Conservation (phyloP, 306 rosid genomes). For the Begonia masoniana region DNA sequence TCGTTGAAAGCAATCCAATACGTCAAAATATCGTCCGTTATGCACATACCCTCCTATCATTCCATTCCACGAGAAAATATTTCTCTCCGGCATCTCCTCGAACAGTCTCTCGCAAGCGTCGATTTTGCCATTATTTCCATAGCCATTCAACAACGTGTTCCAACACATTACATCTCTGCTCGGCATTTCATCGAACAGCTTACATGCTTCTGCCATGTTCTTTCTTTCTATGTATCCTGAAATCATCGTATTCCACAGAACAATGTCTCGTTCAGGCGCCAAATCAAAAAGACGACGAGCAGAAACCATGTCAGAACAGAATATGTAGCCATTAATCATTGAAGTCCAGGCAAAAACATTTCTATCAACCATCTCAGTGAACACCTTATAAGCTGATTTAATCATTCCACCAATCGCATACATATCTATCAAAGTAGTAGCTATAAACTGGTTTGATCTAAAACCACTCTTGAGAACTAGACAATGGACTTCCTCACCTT, state of each 20-base stretch:
- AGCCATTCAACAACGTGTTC: slow-evolving; percentile 63
- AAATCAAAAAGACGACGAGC: slow-evolving; percentile 43
- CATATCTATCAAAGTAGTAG: slow-evolving; percentile 50
- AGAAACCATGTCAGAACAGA: slow-evolving; percentile 34
- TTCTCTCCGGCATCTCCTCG: slow-evolving; percentile 53
- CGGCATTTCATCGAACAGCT: slow-evolving; percentile 53
- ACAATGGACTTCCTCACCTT: slow-evolving; percentile 60
- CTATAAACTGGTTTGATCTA: slow-evolving; percentile 36
- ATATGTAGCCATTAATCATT: slow-evolving; percentile 38
- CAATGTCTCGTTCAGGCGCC: slow-evolving; percentile 51
- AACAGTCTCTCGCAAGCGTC: slow-evolving; percentile 45
- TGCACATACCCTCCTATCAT: slow-evolving; percentile 49
- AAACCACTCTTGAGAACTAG: slow-evolving; percentile 33
- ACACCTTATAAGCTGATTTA: slow-evolving; percentile 47
- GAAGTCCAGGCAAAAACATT: slow-evolving; percentile 74
- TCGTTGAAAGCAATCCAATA: slow-evolving; percentile 39
- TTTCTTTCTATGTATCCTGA: slow-evolving; percentile 44
- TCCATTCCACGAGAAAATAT: slow-evolving; percentile 74
- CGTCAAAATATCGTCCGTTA: slow-evolving; percentile 25
- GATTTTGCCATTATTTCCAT: slow-evolving; percentile 35
- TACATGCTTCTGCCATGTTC: slow-evolving; percentile 38
- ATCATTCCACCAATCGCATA: slow-evolving; percentile 29
- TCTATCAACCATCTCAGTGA: slow-evolving; percentile 45
- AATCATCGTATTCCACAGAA: slow-evolving; percentile 57
- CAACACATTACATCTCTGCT: slow-evolving; percentile 50